Evolutionary conservation across 139 green algal genomes (phyloP).

Genomic region (Medakamo hakoo): DNA sequence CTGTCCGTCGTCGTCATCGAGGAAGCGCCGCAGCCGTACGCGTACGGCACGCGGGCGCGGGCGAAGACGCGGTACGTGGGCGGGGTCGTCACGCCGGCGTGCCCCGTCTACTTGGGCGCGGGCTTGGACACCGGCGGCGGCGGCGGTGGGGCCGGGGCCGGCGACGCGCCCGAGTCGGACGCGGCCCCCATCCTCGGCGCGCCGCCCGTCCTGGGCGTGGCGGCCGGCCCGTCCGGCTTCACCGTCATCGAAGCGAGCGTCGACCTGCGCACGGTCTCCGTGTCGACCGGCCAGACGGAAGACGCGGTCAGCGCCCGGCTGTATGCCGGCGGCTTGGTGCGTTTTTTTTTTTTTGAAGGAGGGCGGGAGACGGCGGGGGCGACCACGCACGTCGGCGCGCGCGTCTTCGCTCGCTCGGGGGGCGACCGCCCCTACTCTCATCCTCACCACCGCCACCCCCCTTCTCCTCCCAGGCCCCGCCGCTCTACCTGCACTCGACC

Average conservation of each 20-base stretch:
- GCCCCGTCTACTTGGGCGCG: conserved; percentile 38
- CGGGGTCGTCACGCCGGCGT: conserved; percentile 34
- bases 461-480: conserved; percentile 17
- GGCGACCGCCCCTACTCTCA: too few species aligned
- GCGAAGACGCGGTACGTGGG: conserved; percentile 43
- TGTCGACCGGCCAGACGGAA: conserved; percentile 47
- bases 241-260: conserved; percentile 32
- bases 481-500: conserved; percentile 31
- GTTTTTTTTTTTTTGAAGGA: too few species aligned
- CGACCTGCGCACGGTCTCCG: conserved; percentile 16
- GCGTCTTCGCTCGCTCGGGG: too few species aligned
- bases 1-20: conserved; percentile 46
- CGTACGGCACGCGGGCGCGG: conserved; percentile 19
- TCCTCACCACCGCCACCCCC: too few species aligned
- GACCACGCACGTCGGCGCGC: too few species aligned
- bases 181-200: neutral
- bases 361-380: neutral
- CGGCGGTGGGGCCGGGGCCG: neutral
- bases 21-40: conserved; percentile 21
- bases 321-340: too few species aligned
- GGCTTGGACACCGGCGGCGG: conserved; percentile 18
- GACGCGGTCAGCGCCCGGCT: conserved; percentile 37
- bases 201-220: conserved; percentile 12
- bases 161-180: too few species aligned
- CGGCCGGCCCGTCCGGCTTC: conserved; percentile 25